Evolutionary conservation across 2,329 filamentous ascomycete genomes (phyloP).

Genomic region (Hypoxylon sp.): DNA sequence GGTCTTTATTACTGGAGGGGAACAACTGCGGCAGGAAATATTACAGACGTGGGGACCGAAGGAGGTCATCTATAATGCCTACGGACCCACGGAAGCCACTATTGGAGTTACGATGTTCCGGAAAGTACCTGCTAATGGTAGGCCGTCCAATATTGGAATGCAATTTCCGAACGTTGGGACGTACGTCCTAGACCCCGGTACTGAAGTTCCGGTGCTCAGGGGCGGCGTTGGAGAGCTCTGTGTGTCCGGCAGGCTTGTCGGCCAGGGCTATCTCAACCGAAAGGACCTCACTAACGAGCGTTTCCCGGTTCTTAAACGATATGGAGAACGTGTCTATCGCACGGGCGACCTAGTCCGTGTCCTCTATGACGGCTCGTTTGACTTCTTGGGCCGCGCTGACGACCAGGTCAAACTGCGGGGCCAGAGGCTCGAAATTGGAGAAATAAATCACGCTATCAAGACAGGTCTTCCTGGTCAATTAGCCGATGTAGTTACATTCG

Average conservation of each 20-base stretch:
- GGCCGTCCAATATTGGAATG: constrained; percentile 88
- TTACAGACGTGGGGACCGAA: constrained; percentile 86
- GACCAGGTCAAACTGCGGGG: constrained; percentile 94
- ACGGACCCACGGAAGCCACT: constrained; percentile 92
- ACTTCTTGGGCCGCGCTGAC: constrained; percentile 89
- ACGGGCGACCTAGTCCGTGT: constrained; percentile 91
- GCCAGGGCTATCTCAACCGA: constrained; percentile 88
- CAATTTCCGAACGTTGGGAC: constrained; percentile 91
- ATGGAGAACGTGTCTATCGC: constrained; percentile 79
- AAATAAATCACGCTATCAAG: constrained; percentile 89
- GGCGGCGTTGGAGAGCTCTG: constrained; percentile 91
- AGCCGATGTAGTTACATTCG: constrained; percentile 81
- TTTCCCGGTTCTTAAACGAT: constrained; percentile 76
- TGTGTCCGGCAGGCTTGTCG: constrained; percentile 87
- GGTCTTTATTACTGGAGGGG: constrained; percentile 94
- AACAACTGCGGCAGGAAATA: constrained; percentile 90
- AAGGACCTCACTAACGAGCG: constrained; percentile 81
- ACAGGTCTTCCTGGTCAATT: constrained; percentile 67
- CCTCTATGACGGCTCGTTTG: constrained; percentile 83
- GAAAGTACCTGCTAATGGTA: constrained; percentile 82
- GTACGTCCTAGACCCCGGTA: constrained; percentile 80
- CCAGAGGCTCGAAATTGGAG: constrained; percentile 88
- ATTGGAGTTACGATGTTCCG: constrained; percentile 93
- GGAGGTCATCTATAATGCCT: constrained; percentile 89
- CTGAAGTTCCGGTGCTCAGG: constrained; percentile 78